Evolutionary conservation across 2,329 filamentous ascomycete genomes (phyloP), one percentile per base, ranked within the genome.

Genomic region (Diaporthe batatas): DNA sequence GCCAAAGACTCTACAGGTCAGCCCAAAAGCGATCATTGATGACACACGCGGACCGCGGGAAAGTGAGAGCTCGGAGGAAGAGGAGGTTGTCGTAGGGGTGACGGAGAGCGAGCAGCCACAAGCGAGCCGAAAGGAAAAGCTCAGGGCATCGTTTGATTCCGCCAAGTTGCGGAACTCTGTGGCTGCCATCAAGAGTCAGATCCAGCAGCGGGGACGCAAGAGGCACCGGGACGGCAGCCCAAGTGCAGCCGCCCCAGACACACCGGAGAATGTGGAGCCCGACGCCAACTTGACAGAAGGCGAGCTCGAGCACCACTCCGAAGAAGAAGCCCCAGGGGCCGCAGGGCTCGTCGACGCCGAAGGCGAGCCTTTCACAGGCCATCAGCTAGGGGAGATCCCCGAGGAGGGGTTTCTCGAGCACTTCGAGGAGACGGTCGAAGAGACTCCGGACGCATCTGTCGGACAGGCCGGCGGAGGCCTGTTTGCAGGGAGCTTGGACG

Each of bases 401-500:
- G 62, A 67, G 47, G 62, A 67, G 34, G 71, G 71, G 18, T 72
- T 72, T 23, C 44, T 72, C 25, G 71, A 72, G 1, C 71, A 72
- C 42, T 47, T 25, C n/a, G 65, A 72, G 25, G 71, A 70, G 14
- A 49, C 59, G 23, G 25, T 16, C 29, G 47, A 62, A n/a, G 65
- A 69, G 2, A 16, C 36, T 7, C 8, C 42, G n/a, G 39, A 14
- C 5, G 70, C 49, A 21, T 53, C 88, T 1, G 88, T 88, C 12
- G 88, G 87, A 6, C 81, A 89, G 68, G 84, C 86, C 0, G 89
- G 87, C 0, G 82, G 83, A 47, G 87, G 88, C 6, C 87, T 84
- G 3, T 90, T 90, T 70, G 85, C 89, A 76, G 83, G 84, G 0
- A 86, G 88, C 8, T 86, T 84, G 62, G 84, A 87, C 78, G 84